Evolutionary conservation across 2,329 filamentous ascomycete genomes (phyloP), one percentile per base, ranked within the genome.

Genomic region (Calonectria henricotiae): DNA sequence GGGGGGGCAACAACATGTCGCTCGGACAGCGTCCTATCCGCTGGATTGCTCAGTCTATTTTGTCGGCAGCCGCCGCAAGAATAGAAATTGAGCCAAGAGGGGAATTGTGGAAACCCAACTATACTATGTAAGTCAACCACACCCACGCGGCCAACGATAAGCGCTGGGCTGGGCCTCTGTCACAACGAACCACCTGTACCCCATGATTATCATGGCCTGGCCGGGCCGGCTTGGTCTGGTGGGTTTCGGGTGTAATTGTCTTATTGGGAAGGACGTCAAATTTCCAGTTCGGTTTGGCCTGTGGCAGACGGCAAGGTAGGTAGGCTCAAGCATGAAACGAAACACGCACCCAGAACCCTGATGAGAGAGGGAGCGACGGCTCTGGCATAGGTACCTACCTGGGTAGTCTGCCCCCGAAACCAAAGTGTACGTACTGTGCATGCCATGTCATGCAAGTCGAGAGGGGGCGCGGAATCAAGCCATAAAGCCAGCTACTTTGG

Each of bases 31-130:
- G 39, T 46, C 63, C 47, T 65, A 65, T 65, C 63, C 63, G 41
- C 37, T 39, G 47, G 35, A 35, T 27, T 12, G 5, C 51, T 5
- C 44, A 39, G n/a, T 27, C 32, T 39, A 49, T 66, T 66, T 66
- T 66, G 63, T 61, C 51, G 30, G 54, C 60, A 66, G 63, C 63
- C 63, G 63, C 63, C 63, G 51, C 54, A 66, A 49, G 51, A 66
- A 41, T 27, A 65, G 20, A 35, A 55, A 63, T 63, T 47, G 43
- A 41, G 44, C 43, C 61, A 30, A 63, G 43, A 49, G 61, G 61
- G 30, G 37, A 49, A 37, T 23, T 58, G 51, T 58, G 51, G 51
- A 58, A 58, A 58, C 51, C 51, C 51, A 23, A 25, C 51, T 25
- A 32, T 23, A 58, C 51, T 58, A 25, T 63, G 61, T 61, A 61